Evolutionary conservation across 331 rosid genomes (phyloP), one percentile per base, ranked within the genome.

Genomic region (Arachis monticola): DNA sequence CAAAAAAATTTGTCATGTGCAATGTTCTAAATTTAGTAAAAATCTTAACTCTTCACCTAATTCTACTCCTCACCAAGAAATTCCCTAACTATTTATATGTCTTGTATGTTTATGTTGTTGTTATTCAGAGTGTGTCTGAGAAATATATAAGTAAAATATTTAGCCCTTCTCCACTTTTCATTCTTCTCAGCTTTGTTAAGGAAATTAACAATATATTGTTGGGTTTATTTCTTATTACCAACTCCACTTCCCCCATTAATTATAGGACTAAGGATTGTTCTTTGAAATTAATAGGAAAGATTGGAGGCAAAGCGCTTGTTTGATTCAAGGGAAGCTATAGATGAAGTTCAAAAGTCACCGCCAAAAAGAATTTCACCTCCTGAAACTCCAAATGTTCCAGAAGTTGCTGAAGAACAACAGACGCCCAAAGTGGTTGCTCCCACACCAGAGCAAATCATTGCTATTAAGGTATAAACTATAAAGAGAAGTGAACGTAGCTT

Each of bases 391-490:
- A 84, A 79, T 64, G 85, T 81, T 70, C 30, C 82, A 4, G 90
- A 89, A 73, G 81, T 60, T 72, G 50, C 88, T 3, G 89, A 91
- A 76, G 98, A 91, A 76, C 87, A 89, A 51, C 85, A 79, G 69
- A 75, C 78, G 9, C 80, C 83, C n/a, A 91, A 85, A 75, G 88
- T 62, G 60, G 83, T 77, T 70, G 94, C 88, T 32, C 97, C 98
- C 47, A 93, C 98, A 45, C 93, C 92, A 3, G 97, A 93, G 83
- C 98, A 93, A 83, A 93, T 93, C 71, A 88, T 81, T 72, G 97
- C 97, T 62, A 93, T 93, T 67, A 93, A 93, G 98, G 98, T 93
- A 83, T 61, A 41, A 32, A 50, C 1, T 93, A 83, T 61, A 41
- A 32, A 50, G 1, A 45, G 45, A 17, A 31, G 5, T 75, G n/a